Base-by-base conservation (phyloP, 1,284 basidiomycete genomes). In the Leccinum subfulvum region DNA sequence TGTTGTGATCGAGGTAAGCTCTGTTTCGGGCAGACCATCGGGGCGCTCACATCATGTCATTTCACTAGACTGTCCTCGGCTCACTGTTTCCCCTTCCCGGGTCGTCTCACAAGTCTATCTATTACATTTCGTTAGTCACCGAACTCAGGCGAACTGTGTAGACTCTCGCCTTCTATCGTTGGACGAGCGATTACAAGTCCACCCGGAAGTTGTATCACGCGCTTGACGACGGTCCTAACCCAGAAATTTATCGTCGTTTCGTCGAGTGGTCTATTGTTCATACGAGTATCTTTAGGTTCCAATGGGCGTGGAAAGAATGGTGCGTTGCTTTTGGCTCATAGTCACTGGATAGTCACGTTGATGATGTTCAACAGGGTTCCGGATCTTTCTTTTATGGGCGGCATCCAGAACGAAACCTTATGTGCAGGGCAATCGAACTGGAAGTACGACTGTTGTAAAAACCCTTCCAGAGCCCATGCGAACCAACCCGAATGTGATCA, bases 301-400 rank as follows among this genome's bases (percentile, higher is more conserved):
- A 90, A 69, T 99, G 97, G 97, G 95, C 96, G n/a, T 99, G 97
- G 97, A 95, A 95, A 71, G 97, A 99, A 83, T 99, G 97, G 97
- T 95, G 65, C 30, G 53, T 87, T 77, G 21, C 51, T 21, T 60
- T 56, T 23, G 11, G 30, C 30, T 59, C 58, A 37, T 47, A 21
- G 4, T 37, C 23, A 26, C 7, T 26, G 30, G 30, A 13, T 53
- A 21, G 18, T 37, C 30, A 30, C 30, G n/a, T 49, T 53, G 47
- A 58, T 30, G 28, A 60, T 65, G 16, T 37, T 59, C 59, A 51
- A n/a, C n/a, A 97, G 94, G 94, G 80, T 95, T n/a, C 88, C 91
- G 1, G 96, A 98, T 75, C 79, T 97, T 13, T 75, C 30, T 30
- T 30, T 30, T 30, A 30, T 30, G 30, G 30, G 30, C 30, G 30